phyloP scores from a whole-genome alignment of 2,329 filamentous ascomycete species.

The Stagonosporopsis tanaceti region DNA sequence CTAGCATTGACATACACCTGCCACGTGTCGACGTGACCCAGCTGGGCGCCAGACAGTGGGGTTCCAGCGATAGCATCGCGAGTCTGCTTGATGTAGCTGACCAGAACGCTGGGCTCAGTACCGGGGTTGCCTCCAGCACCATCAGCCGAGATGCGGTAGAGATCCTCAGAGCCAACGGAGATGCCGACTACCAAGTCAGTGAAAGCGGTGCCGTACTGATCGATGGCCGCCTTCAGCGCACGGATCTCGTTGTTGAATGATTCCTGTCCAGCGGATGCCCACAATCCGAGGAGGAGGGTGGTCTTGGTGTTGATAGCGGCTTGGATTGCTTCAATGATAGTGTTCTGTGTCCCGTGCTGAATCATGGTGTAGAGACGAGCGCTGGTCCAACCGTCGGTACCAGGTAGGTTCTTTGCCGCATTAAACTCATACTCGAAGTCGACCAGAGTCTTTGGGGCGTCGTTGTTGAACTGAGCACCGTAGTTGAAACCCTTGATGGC shows the following conservation, averaged over 20 bases:
- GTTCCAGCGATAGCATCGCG: slow-evolving; percentile 71
- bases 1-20: slow-evolving; percentile 67
- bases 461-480: slow-evolving; percentile 68
- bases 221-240: slow-evolving; percentile 74
- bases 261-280: slow-evolving; percentile 74
- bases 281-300: slow-evolving; percentile 80
- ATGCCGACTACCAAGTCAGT: slow-evolving; percentile 77
- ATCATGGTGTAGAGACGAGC: slow-evolving; percentile 80
- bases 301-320: slow-evolving; percentile 85
- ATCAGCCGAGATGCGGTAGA: slow-evolving; percentile 67
- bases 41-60: slow-evolving; percentile 61
- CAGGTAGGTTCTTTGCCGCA: slow-evolving; percentile 68
- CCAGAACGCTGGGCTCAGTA: slow-evolving; percentile 67
- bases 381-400: slow-evolving; percentile 66
- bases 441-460: slow-evolving; percentile 65
- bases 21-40: slow-evolving; percentile 93
- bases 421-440: slow-evolving; percentile 78
- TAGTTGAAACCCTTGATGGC: slow-evolving; percentile 74
- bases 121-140: slow-evolving; percentile 71
- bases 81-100: slow-evolving; percentile 74
- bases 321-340: slow-evolving; percentile 74
- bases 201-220: slow-evolving; percentile 72
- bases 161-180: slow-evolving; percentile 85
- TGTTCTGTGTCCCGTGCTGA: slow-evolving; percentile 71
- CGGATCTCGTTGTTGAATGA: slow-evolving; percentile 75